Evolutionary conservation across 352 stramenopile species (phyloP), one percentile per base, ranked within the genome.

Genomic region (Phytophthora brassicae): DNA sequence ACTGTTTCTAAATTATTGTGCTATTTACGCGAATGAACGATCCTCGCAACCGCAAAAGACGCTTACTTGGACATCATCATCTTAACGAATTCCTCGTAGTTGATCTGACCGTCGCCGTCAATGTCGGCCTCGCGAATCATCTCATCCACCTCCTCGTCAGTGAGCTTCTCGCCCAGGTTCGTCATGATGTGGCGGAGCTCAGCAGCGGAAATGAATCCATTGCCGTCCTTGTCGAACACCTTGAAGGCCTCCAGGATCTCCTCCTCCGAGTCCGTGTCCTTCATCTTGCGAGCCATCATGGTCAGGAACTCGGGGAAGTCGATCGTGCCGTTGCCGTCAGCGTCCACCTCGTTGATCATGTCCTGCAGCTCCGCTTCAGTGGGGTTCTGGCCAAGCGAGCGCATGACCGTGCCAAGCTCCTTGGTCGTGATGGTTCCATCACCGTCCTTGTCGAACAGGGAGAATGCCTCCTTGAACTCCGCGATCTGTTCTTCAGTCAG

Each of bases 391-490:
- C 97, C 97, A 56, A 99, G 84, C 55, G 96, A 99, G 73, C 97
- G 87, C 97, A 99, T 99, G 59, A 99, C 97, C 66, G 96, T 99
- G 86, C 96, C 96, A 53, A 99, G 88, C 75, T 99, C 97, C 90
- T 99, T 99, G 70, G 96, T 99, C 45, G 96, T 99, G 85, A 99
- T 99, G 78, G 96, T 99, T 84, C 96, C 96, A 98, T 96, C 94
- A 57, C 83, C 91, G 77, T 99, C 96, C 92, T 99, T 99, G 82
- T 99, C 96, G 74, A 99, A 99, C 43, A 99, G 90, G 71, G 95
- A 99, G 89, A 99, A 99, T 17, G 97, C 97, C 85, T 99, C 97
- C 94, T 99, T 99, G 90, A 99, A 99, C 91, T 99, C 97, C 39
- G 96, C 97, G 84, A 99, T 99, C 84, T 99, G 97, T 76, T 96